These are phyloP conservation scores for Xenoacremonium recifei DNA, from an alignment of 2,329 filamentous ascomycete genomes.

Conservation along the genomic window DNA sequence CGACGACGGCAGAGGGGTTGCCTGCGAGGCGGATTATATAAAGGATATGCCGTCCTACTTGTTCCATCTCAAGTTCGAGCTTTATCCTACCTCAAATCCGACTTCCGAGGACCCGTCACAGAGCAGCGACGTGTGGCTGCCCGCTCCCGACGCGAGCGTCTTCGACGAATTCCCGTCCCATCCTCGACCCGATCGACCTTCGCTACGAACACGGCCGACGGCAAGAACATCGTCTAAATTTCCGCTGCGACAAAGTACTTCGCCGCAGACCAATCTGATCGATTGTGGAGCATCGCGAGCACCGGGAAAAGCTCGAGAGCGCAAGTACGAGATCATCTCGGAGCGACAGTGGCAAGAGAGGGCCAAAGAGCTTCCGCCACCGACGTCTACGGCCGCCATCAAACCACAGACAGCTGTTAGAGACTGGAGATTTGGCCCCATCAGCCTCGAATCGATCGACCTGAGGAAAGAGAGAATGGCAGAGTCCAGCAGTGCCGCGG, in stretches of 20 bases:
- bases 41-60: conserved; percentile 59
- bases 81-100: conserved; percentile 51
- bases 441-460: conserved; percentile 80
- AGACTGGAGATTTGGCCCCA: conserved; percentile 81
- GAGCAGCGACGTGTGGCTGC: conserved; percentile 46
- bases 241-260: conserved; percentile 9
- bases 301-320: conserved; percentile 27
- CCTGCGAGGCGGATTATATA: too few species aligned
- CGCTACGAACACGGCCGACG: conserved; percentile 12
- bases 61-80: conserved; percentile 66
- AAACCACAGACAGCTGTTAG: conserved; percentile 47
- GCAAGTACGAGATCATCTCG: conserved; percentile 37
- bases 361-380: conserved; percentile 41
- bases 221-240: conserved; percentile 3
- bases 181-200: conserved; percentile 28
- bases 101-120: conserved; percentile 4
- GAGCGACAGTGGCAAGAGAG: conserved; percentile 41
- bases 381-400: conserved; percentile 42
- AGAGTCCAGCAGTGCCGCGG: conserved; percentile 37
- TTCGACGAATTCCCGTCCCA: conserved; percentile 57
- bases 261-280: conserved; percentile 36
- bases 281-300: conserved; percentile 48
- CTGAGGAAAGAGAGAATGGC: conserved; percentile 44
- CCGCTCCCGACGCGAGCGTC: conserved; percentile 46
- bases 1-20: too few species aligned